phyloP scores from a whole-genome alignment of 257 asterid genomes.

The Linderniella brevidens region DNA sequence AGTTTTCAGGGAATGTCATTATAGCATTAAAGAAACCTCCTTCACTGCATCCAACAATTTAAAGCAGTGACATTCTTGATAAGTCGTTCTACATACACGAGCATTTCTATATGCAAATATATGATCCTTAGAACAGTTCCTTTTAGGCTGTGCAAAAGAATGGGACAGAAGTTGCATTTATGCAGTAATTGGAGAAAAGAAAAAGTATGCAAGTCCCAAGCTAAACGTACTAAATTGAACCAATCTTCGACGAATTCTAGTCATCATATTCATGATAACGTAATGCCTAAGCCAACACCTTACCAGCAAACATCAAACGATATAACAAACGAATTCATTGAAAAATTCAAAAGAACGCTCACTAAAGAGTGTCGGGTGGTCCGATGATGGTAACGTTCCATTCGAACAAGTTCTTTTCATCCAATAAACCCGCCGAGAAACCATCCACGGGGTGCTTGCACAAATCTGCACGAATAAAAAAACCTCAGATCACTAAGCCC shows the following conservation, averaged over 20 bases:
- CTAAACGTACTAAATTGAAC: too few relatives aligned
- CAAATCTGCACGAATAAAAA: conserved; percentile 63
- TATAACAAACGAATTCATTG: background rate
- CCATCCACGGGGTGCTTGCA: conserved; percentile 92
- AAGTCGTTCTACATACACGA: too few relatives aligned
- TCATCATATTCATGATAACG: too few relatives aligned
- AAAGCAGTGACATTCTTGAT: background rate
- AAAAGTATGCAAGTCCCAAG: background rate
- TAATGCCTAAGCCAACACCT: too few relatives aligned
- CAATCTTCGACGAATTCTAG: too few relatives aligned
- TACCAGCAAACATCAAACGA: conserved; percentile 3
- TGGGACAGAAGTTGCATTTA: too few relatives aligned
- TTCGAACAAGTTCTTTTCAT: conserved; percentile 70
- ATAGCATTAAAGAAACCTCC: conserved; percentile 98
- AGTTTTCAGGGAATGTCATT: conserved; percentile 81
- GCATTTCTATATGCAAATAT: too few relatives aligned
- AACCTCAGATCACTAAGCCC: conserved; percentile 34
- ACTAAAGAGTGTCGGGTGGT: conserved; percentile 92
- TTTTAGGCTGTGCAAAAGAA: too few relatives aligned
- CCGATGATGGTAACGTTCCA: conserved; percentile 96
- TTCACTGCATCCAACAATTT: conserved; percentile 42
- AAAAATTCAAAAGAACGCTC: conserved; percentile 16
- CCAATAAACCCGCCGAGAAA: conserved; percentile 87
- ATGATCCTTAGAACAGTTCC: background rate
- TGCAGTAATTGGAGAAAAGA: background rate